Percentiles rank a stretch among this genome's conserved stretches.
Evolutionary conservation across 495 filamentous ascomycete species (phyloP).

Genomic region (Penicillium atrosanguineum): DNA sequence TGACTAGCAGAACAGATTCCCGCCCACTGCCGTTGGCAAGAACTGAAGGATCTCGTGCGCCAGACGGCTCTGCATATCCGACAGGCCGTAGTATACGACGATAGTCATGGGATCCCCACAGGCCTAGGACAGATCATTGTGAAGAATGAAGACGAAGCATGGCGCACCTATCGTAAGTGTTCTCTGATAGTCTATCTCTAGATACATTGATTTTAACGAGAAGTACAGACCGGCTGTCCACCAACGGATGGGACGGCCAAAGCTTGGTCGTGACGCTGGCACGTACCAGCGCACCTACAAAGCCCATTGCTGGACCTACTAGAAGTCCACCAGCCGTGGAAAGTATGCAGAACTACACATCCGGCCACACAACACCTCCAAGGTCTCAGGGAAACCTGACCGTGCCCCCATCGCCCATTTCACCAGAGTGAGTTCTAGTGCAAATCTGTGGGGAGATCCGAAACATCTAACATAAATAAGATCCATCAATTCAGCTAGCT

Average conservation of each 20-base stretch:
- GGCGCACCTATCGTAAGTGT: constrained; percentile 45
- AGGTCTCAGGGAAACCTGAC: constrained; percentile 26
- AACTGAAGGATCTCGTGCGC: constrained; percentile 47
- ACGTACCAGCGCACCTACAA: constrained; percentile 42
- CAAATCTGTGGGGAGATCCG: neutral
- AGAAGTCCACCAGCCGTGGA: constrained; percentile 37
- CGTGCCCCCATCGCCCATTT: constrained; percentile 38
- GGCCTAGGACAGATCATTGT: constrained; percentile 49
- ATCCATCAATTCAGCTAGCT: constrained; percentile 24
- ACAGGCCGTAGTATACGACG: constrained; percentile 49
- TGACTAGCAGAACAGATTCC: constrained; percentile 32
- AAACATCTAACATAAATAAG: constrained; percentile 15
- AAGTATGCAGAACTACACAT: constrained; percentile 25
- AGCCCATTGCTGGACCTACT: constrained; percentile 45
- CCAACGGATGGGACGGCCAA: constrained; percentile 47
- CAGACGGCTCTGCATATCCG: constrained; percentile 48
- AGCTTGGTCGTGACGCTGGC: constrained; percentile 45
- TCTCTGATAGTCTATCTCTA: neutral
- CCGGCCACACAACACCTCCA: constrained; percentile 40
- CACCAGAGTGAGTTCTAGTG: constrained; percentile 34
- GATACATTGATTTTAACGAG: constrained; percentile 2
- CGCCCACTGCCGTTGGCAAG: constrained; percentile 49
- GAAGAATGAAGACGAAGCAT: constrained; percentile 49
- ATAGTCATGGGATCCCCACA: constrained; percentile 44
- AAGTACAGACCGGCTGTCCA: constrained; percentile 39